Evolutionary conservation across 2,329 filamentous ascomycete species (phyloP).

Genomic region (Aspergillus vadensis): DNA sequence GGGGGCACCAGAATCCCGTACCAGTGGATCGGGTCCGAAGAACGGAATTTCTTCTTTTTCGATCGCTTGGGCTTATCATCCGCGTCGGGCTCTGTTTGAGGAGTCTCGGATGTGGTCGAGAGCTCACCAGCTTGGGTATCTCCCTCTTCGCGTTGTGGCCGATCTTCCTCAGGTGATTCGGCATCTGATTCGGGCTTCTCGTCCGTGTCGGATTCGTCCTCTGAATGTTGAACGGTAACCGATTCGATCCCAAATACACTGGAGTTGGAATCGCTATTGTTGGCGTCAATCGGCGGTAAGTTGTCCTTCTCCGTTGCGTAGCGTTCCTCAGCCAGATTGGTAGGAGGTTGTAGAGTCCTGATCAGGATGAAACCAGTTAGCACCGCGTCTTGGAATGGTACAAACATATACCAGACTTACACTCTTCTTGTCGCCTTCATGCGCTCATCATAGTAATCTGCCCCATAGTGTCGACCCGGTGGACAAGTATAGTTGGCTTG

Average conservation of each 20-base stretch:
- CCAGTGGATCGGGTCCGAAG: constrained; percentile 50
- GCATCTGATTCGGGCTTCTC: background rate
- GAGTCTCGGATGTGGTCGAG: constrained; percentile 6
- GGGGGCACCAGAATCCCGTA: constrained; percentile 52
- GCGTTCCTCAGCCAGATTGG: background rate
- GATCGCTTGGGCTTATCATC: constrained; percentile 19
- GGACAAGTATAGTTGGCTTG: constrained; percentile 52
- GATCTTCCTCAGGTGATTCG: background rate
- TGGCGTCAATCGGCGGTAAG: background rate
- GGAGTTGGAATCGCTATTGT: constrained; percentile 8
- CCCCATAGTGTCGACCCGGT: constrained; percentile 49
- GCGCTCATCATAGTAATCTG: constrained; percentile 53
- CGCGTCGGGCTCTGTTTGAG: constrained; percentile 6
- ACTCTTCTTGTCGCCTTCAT: constrained; percentile 51
- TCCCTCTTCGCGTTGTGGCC: background rate
- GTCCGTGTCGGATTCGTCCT: constrained; percentile 12
- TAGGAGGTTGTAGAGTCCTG: constrained; percentile 18
- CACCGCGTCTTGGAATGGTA: background rate
- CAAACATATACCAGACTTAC: constrained; percentile 30
- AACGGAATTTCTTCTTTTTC: constrained; percentile 32
- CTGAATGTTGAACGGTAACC: background rate
- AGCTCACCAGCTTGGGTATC: background rate
- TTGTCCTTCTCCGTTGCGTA: background rate
- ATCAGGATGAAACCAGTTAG: constrained; percentile 1
- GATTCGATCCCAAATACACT: constrained; percentile 17